Evolutionary conservation across 306 rosid genomes (phyloP), one percentile per base, ranked within the genome.

Genomic region (Purshia tridentata): DNA sequence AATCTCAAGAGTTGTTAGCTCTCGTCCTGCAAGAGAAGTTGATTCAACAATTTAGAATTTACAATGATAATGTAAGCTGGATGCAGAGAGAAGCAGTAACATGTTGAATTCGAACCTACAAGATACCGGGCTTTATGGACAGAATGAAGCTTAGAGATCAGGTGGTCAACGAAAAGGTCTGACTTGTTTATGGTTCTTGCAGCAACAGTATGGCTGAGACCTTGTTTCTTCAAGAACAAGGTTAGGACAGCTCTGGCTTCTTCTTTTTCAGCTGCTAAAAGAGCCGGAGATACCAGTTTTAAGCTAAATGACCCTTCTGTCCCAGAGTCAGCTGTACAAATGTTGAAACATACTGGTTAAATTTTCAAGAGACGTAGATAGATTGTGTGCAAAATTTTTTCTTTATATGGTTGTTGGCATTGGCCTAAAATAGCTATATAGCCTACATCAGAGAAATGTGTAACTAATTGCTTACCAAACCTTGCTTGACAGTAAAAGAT

Each of bases 1-100:
- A 69, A 94, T 91, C 87, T 94, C 96, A 64, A 91, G 91, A 44
- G 98, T 91, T 42, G 98, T 88, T 77, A 94, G 88, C 81, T 94
- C 98, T 76, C 97, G 82, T 44, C 98, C 98, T 94, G 89, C 74
- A 23, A 84, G 7, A 70, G 41, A 78, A 53, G 42, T 56, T 40
- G 63, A 79, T 83, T 68, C 77, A 67, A 45, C 60, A 83, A 46
- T 55, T 42, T 46, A 29, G 69, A 81, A 49, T 8, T 11, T 48
- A 65, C 72, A 58, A 41, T 8, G 59, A 3, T 37, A 52, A 71
- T 20, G 23, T 22, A 45, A 70, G 60, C 60, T 52, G 18, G 37
- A 47, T 22, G 62, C 9, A 40, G 9, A 47, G n/a, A 65, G 72
- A 69, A 77, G 39, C n/a, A 67, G 68, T 49, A 81, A 77, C 65